Evolutionary conservation across 331 rosid species (phyloP), one percentile per base, ranked within the genome.

Genomic region (Malus hybrid): DNA sequence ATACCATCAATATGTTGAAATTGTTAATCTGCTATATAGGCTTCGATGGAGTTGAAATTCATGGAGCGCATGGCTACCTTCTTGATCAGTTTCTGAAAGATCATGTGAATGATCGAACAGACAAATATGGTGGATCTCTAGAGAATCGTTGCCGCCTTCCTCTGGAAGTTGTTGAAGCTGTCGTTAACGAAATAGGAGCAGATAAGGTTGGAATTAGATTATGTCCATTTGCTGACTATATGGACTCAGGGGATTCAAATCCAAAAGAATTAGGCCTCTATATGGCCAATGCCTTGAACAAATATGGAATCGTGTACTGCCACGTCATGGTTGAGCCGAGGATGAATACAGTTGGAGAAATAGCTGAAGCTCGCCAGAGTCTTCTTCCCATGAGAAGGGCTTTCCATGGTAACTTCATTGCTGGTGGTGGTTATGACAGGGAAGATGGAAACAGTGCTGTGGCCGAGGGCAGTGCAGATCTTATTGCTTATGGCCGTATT

Each of bases 1-100:
- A 36, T 24, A 28, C 31, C 3, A 0, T 28, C 4, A 6, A 2
- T 31, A 64, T 3, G 2, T 28, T 33, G 48, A 64, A 64, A 28
- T n/a, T 55, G 7, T 71, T 10, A 64, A 7, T 77, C 54, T 46
- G 31, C n/a, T 61, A 3, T 69, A 69, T 52, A 91, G 95, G 96
- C 73, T 91, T 91, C 81, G 93, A 89, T 46, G 96, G 97, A 65
- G 91, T 91, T 75, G 97, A 91, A 77, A 86, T 91, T 74, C 97
- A 91, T 76, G 97, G 93, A 0, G 96, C 93, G 10, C 88, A 91
- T 63, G 97, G 97, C 59, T 91, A 79, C 76, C 74, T 92, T 32
- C 72, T 28, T 28, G 29, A 28, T 28, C 29, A 28, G 29, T 28
- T 28, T 69, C 9, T 92, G 80, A 90, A 92, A 81, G 92, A 89